Percentiles rank a stretch among this genome's conserved stretches.
Conservation (phyloP, 768 basidiomycete genomes). For the Phallus indusiatus region DNA sequence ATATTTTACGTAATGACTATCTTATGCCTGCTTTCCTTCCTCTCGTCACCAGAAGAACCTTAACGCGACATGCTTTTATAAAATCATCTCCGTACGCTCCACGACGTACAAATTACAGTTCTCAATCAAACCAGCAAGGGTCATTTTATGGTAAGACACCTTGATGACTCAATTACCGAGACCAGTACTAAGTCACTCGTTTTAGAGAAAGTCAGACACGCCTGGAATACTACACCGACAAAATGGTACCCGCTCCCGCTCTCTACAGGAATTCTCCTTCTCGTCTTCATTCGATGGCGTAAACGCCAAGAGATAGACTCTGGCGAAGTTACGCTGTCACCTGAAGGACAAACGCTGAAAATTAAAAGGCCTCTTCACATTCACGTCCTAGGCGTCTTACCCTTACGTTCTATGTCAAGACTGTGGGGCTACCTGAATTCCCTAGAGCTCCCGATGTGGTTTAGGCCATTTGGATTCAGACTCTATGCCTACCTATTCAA, state of each 20-base stretch:
- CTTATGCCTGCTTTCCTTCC: neutral
- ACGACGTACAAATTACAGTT: neutral
- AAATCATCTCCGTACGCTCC: neutral
- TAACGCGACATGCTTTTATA: neutral
- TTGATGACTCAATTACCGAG: neutral
- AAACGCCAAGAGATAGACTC: conserved; percentile 25
- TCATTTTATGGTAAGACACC: neutral
- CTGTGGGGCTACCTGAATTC: conserved; percentile 96
- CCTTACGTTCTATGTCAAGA: conserved; percentile 90
- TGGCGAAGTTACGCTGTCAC: conserved; percentile 5
- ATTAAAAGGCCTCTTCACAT: conserved; percentile 81
- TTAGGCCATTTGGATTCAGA: conserved; percentile 82
- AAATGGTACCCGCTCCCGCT: conserved; percentile 94
- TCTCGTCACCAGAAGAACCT: neutral
- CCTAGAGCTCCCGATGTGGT: conserved; percentile 87
- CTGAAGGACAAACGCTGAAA: conserved; percentile 47
- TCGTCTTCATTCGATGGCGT: conserved; percentile 69
- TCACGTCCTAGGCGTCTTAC: conserved; percentile 93
- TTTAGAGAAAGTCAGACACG: conserved; percentile 41
- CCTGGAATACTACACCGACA: conserved; percentile 82
- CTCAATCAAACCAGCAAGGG: neutral
- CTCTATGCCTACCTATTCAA: conserved; percentile 85
- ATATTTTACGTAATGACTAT: too few species aligned
- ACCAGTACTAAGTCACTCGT: neutral
- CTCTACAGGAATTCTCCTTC: conserved; percentile 82